Conservation (phyloP, 2,329 filamentous ascomycete genomes). For the Aspergillus piperis region DNA sequence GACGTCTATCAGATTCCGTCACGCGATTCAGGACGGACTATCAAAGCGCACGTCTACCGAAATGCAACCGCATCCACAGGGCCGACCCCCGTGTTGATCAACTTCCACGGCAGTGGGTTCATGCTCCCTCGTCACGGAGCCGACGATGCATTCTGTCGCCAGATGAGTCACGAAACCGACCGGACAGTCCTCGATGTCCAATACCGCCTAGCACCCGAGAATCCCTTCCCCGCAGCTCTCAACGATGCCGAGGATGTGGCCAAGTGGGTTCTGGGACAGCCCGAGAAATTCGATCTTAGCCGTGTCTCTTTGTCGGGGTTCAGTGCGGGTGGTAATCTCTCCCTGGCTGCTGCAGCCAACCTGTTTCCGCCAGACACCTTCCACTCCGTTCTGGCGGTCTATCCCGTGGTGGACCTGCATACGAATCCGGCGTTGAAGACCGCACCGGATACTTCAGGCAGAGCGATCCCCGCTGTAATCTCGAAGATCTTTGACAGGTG, state of each 20-base stretch:
- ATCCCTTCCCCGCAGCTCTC: slow-evolving; percentile 43
- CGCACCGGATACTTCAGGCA: slow-evolving; percentile 24
- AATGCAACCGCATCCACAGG: slow-evolving; percentile 12
- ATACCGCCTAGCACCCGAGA: slow-evolving; percentile 45
- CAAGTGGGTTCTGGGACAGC: slow-evolving; percentile 37
- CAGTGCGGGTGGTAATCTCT: slow-evolving; percentile 47
- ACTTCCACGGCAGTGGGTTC: slow-evolving; percentile 41
- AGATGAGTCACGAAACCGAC: slow-evolving; percentile 26
- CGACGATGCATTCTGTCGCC: slow-evolving; percentile 35
- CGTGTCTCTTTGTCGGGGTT: slow-evolving; percentile 44
- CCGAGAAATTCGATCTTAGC: slow-evolving; percentile 35
- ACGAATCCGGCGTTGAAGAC: slow-evolving; percentile 21
- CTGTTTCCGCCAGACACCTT: slow-evolving; percentile 35
- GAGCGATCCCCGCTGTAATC: slow-evolving; percentile 25
- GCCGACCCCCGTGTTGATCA: slow-evolving; percentile 34
- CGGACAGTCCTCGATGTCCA: slow-evolving; percentile 41
- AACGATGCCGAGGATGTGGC: slow-evolving; percentile 45
- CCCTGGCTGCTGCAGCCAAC: slow-evolving; percentile 34
- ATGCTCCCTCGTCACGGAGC: slow-evolving; percentile 33
- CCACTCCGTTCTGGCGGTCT: slow-evolving; percentile 36
- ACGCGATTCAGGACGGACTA: slow-evolving; percentile 30
- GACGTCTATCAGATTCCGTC: slow-evolving; percentile 33
- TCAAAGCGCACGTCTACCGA: slow-evolving; percentile 37
- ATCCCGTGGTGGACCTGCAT: slow-evolving; percentile 32
- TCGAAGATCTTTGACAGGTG: slow-evolving; percentile 33